Conservation (phyloP, 306 rosid species). For the Cucurbita argyrosperma region DNA sequence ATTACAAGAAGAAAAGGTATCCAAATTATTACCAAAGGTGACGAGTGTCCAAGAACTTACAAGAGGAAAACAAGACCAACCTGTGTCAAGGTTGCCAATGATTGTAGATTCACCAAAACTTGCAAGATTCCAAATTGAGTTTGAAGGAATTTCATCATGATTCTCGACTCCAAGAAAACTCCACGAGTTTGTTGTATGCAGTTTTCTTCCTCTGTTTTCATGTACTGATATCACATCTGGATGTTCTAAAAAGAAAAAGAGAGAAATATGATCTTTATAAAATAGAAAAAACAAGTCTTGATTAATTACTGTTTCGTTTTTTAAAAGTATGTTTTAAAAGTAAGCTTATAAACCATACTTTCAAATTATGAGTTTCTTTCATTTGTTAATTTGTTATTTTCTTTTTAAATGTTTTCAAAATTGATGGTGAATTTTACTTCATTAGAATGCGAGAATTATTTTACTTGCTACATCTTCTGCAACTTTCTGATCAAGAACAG, state of each 20-base stretch:
- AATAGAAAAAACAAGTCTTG: too few species aligned
- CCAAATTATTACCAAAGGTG: too few species aligned
- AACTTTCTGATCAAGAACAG: conserved; percentile 28
- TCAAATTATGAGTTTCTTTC: too few species aligned
- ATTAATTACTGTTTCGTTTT: too few species aligned
- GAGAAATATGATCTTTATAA: too few species aligned
- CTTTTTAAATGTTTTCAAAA: too few species aligned
- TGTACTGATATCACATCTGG: conserved; percentile 29
- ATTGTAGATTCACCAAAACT: conserved; percentile 51
- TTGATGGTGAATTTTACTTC: background rate
- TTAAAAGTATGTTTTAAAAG: too few species aligned
- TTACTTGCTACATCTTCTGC: conserved; percentile 29
- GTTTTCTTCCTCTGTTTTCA: conserved; percentile 18
- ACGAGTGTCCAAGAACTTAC: background rate
- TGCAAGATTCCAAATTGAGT: conserved; percentile 33
- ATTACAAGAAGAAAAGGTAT: too few species aligned
- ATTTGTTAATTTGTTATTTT: too few species aligned
- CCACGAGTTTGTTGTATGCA: conserved; percentile 55
- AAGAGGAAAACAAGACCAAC: conserved; percentile 10
- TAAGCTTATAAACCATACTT: too few species aligned
- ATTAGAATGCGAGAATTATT: background rate
- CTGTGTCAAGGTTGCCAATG: conserved; percentile 49
- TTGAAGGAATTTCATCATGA: conserved; percentile 9
- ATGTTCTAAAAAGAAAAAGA: conserved; percentile 9
- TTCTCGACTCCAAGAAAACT: conserved; percentile 32